These are phyloP conservation scores for Juncus effusus DNA, from an alignment of 176 grass and related monocot species.

Conservation along the genomic window DNA sequence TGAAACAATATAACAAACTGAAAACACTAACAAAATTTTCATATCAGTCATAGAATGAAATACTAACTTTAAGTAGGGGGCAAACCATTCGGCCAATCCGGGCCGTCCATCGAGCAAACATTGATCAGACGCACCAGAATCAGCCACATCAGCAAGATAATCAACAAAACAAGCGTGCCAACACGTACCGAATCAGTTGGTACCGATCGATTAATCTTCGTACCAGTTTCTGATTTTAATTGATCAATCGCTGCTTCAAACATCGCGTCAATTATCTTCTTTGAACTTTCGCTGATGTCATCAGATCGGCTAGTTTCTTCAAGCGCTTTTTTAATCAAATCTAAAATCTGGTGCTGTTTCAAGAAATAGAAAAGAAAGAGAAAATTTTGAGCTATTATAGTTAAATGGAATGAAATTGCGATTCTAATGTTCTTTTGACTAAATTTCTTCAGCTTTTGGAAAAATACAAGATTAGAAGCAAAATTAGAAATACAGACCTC, in stretches of 20 bases:
- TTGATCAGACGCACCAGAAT: constrained; percentile 2
- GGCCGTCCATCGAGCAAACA: background rate
- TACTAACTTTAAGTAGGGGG: constrained; percentile 5
- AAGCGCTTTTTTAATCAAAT: constrained; percentile 21
- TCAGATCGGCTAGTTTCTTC: background rate
- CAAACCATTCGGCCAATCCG: constrained; percentile 16
- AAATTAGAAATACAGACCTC: too few relatives aligned
- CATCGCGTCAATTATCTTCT: constrained; percentile 21
- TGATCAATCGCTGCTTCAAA: constrained; percentile 14
- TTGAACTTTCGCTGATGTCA: constrained; percentile 1
- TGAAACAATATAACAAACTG: too few relatives aligned
- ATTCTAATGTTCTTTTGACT: too few relatives aligned
- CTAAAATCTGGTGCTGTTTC: background rate
- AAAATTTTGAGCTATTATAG: too few relatives aligned
- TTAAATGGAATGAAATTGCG: too few relatives aligned
- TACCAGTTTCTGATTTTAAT: background rate
- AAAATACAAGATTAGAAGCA: too few relatives aligned
- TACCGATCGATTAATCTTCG: background rate
- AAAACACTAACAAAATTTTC: too few relatives aligned
- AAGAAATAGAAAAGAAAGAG: too few relatives aligned
- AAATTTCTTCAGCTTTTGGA: too few relatives aligned
- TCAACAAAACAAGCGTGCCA: background rate
- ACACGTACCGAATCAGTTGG: background rate
- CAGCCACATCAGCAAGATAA: constrained; percentile 15
- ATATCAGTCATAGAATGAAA: too few relatives aligned